phyloP scores from a whole-genome alignment of 345 rosid species.

The Bruguiera parviflora region DNA sequence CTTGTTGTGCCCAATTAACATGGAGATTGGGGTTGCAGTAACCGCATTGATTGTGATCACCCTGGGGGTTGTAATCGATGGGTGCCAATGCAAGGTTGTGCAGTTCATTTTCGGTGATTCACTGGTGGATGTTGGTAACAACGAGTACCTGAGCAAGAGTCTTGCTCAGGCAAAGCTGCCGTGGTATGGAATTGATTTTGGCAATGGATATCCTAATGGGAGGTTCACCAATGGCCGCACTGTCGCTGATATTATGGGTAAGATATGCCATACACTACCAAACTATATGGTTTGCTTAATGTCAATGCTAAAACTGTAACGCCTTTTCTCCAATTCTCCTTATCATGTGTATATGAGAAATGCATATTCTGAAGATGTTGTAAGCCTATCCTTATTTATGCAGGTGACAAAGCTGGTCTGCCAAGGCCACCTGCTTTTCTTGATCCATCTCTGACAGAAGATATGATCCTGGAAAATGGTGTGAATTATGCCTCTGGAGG shows the following conservation, averaged over 20 bases:
- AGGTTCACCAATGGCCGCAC: conserved; percentile 92
- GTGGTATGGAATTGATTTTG: conserved; percentile 84
- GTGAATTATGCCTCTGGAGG: conserved; percentile 95
- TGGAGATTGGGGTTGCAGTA: conserved; percentile 24
- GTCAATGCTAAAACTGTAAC: too few relatives aligned
- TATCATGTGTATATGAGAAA: too few relatives aligned
- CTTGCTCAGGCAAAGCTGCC: conserved; percentile 82
- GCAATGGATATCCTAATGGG: conserved; percentile 84
- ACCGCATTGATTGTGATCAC: conserved; percentile 20
- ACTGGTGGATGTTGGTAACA: conserved; percentile 86
- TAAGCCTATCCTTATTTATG: background rate
- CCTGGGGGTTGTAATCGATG: conserved; percentile 26
- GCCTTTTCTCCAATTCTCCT: too few relatives aligned
- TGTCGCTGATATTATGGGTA: conserved; percentile 86
- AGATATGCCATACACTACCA: background rate
- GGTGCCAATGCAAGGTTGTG: conserved; percentile 57
- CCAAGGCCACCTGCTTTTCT: conserved; percentile 89
- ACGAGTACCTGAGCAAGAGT: conserved; percentile 55
- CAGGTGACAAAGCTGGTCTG: conserved; percentile 72
- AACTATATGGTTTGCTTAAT: too few relatives aligned
- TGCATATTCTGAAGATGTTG: background rate
- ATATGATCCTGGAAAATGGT: conserved; percentile 66
- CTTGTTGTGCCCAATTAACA: conserved; percentile 3
- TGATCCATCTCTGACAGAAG: conserved; percentile 74
- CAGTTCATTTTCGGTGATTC: conserved; percentile 98